phyloP scores from a whole-genome alignment of 1,139 yeast species.

The Lodderomyces metapsilosis region DNA sequence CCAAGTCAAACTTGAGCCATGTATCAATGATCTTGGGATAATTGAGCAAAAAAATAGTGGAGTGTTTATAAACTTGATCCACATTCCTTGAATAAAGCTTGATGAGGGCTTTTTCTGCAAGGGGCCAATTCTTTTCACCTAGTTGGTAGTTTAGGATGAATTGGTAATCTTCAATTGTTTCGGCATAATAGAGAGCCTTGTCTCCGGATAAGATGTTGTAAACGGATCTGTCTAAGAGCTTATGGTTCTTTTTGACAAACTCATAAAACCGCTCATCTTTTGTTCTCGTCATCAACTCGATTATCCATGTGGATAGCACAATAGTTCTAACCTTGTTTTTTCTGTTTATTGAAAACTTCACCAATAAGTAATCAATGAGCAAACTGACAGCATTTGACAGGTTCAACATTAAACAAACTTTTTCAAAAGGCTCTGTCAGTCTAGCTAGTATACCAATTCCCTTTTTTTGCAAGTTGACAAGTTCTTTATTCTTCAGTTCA shows the following conservation, averaged over 20 bases:
- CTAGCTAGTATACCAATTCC: conserved; percentile 68
- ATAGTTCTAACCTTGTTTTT: conserved; percentile 52
- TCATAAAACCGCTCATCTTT: conserved; percentile 31
- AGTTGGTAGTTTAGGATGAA: conserved; percentile 72
- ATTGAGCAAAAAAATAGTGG: conserved; percentile 68
- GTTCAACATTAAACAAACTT: conserved; percentile 63
- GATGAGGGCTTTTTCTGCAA: conserved; percentile 59
- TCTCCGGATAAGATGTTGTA: conserved; percentile 72
- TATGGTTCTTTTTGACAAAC: conserved; percentile 52
- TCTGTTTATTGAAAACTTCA: conserved; percentile 46
- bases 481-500: conserved; percentile 17
- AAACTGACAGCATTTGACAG: conserved; percentile 16
- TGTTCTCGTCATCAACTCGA: conserved; percentile 51
- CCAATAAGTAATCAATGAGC: conserved; percentile 55
- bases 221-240: conserved; percentile 60
- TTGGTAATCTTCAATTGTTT: conserved; percentile 62
- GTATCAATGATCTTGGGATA: conserved; percentile 66
- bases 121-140: conserved; percentile 67
- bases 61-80: conserved; percentile 57
- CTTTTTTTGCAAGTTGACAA: conserved; percentile 30
- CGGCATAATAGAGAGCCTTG: conserved; percentile 64
- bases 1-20: conserved; percentile 63
- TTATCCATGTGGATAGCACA: conserved; percentile 79
- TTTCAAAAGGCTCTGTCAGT: conserved; percentile 70
- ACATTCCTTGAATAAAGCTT: conserved; percentile 36